Evolutionary conservation across 805 yeast genomes (phyloP), one percentile per base, ranked within the genome.

Genomic region (Candida ulmi): DNA sequence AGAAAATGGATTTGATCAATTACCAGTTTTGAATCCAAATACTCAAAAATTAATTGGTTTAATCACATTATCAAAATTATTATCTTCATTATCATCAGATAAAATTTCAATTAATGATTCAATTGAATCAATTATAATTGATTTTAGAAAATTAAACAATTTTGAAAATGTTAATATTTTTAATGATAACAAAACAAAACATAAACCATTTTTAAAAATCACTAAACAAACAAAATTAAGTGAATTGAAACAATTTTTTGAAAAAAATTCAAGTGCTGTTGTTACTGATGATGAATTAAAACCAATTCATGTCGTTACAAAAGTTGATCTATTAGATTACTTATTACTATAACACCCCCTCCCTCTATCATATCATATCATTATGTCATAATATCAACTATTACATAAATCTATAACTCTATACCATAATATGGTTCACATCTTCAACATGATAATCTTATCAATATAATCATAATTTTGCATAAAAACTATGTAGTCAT

Each of bases 231-330:
- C 95, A 9, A 72, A 80, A 39, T 69, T 86, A 55, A 61, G 74
- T 29, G 82, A 82, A 44, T 72, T 86, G 62, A 83, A 81, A 68
- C 72, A 73, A 55, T 86, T 86, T 64, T 86, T 86, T 52, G 95
- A 86, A 67, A 84, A 80, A 55, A 81, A 84, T 63, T 83, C 95
- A 11, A 79, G 85, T 48, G 95, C 93, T 28, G 76, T 86, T 52
- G 84, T 86, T 42, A 85, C 95, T 35, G 90, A 83, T 54, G 65
- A 62, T 5, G 79, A 80, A 30, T 68, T 72, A 55, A 80, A 74
- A 55, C 93, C 95, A 36, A 71, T 84, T 35, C 91, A 86, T 60
- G 81, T 86, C 43, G 95, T 85, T 42, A 86, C 95, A 44, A 86
- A 86, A 70, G 91, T 86, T 56, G 95, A 86, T 62, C 71, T 86